phyloP scores from a whole-genome alignment of 257 asterid species.

The Nicotiana noctiflora region DNA sequence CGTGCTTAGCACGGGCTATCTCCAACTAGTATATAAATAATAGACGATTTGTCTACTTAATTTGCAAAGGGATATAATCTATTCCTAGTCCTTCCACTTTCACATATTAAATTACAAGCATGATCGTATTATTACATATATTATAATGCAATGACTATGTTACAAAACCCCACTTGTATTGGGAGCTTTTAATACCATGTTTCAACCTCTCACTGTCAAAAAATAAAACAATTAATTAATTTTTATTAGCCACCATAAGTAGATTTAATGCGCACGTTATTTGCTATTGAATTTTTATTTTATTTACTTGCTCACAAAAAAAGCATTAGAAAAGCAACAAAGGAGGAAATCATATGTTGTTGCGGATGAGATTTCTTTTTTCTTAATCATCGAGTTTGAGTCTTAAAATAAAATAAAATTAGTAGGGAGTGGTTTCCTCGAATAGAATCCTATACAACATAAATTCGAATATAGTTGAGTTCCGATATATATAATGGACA shows the following conservation, averaged over 20 bases:
- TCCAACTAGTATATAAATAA: background rate
- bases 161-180: background rate
- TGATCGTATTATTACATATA: background rate
- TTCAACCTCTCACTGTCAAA: background rate
- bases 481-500: background rate
- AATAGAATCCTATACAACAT: accelerated
- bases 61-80: background rate
- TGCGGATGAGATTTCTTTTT: background rate
- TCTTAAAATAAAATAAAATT: background rate
- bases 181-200: background rate
- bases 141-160: background rate
- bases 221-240: too few species aligned
- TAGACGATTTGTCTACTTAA: background rate
- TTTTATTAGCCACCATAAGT: background rate
- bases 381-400: background rate
- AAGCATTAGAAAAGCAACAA: background rate
- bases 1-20: too few species aligned
- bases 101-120: background rate
- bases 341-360: background rate
- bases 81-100: background rate
- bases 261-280: background rate
- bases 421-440: accelerated
- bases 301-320: background rate
- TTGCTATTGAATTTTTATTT: background rate
- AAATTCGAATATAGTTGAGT: background rate